phyloP scores from a whole-genome alignment of 345 rosid species.

The Excoecaria agallocha region DNA sequence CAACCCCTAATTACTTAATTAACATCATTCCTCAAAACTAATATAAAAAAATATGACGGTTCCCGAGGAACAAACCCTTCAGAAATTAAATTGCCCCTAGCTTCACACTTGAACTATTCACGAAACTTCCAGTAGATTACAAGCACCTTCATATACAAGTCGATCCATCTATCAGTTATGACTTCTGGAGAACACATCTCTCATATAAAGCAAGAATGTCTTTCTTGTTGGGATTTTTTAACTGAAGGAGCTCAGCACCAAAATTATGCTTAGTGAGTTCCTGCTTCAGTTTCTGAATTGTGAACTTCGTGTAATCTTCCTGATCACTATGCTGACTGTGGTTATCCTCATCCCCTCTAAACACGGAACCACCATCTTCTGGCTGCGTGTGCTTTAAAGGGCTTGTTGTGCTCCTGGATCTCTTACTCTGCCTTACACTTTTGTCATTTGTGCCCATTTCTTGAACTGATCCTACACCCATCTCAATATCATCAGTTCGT shows the following conservation, averaged over 20 bases:
- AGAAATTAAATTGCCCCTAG: background rate
- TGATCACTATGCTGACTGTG: slow-evolving; percentile 53
- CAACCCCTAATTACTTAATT: background rate
- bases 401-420: slow-evolving; percentile 62
- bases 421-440: slow-evolving; percentile 53
- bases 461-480: slow-evolving; percentile 62
- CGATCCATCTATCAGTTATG: slow-evolving; percentile 12
- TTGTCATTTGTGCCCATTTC: slow-evolving; percentile 49
- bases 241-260: slow-evolving; percentile 72
- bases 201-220: slow-evolving; percentile 82
- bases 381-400: slow-evolving; percentile 39
- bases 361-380: slow-evolving; percentile 71
- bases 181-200: slow-evolving; percentile 65
- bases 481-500: slow-evolving; percentile 59
- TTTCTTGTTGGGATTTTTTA: slow-evolving; percentile 74
- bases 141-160: slow-evolving; percentile 35
- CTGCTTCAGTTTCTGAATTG: slow-evolving; percentile 72
- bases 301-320: slow-evolving; percentile 75
- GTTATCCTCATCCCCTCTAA: slow-evolving; percentile 57
- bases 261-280: slow-evolving; percentile 82
- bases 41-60: background rate
- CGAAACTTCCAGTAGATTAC: slow-evolving; percentile 16
- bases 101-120: slow-evolving; percentile 5
- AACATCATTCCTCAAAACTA: background rate
- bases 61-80: background rate